Evolutionary conservation across 2,329 filamentous ascomycete species (phyloP).

Genomic region (Arthroderma sp.): DNA sequence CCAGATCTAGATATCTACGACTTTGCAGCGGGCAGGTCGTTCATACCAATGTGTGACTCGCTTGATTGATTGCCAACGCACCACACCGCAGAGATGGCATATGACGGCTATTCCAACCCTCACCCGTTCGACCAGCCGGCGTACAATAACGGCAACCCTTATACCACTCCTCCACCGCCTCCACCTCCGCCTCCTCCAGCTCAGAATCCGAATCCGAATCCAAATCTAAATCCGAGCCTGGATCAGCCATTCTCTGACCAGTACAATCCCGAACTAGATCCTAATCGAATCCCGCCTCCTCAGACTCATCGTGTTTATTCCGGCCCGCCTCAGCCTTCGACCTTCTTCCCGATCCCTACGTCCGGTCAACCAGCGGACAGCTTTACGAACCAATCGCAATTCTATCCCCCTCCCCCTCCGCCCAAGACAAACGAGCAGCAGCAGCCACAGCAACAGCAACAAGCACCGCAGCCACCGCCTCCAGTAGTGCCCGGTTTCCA

Average conservation of each 20-base stretch:
- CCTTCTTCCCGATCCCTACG: background rate
- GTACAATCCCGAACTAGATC: background rate
- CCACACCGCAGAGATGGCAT: constrained; percentile 22
- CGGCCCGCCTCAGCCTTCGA: background rate
- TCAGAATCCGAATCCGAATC: background rate
- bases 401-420: background rate
- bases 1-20: background rate
- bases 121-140: constrained; percentile 18
- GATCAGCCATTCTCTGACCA: background rate
- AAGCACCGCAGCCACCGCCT: background rate
- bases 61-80: background rate
- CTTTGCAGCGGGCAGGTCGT: too few species aligned
- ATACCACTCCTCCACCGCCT: constrained; percentile 12
- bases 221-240: background rate
- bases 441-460: constrained; percentile 1
- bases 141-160: constrained; percentile 8
- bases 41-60: too few species aligned
- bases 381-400: background rate
- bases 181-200: background rate
- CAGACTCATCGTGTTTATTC: background rate
- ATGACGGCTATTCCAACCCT: constrained; percentile 28
- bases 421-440: background rate
- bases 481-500: background rate
- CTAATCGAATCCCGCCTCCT: background rate
- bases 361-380: constrained; percentile 1